Conservation (phyloP, 2,329 filamentous ascomycete species). For the Phoma herbarum region DNA sequence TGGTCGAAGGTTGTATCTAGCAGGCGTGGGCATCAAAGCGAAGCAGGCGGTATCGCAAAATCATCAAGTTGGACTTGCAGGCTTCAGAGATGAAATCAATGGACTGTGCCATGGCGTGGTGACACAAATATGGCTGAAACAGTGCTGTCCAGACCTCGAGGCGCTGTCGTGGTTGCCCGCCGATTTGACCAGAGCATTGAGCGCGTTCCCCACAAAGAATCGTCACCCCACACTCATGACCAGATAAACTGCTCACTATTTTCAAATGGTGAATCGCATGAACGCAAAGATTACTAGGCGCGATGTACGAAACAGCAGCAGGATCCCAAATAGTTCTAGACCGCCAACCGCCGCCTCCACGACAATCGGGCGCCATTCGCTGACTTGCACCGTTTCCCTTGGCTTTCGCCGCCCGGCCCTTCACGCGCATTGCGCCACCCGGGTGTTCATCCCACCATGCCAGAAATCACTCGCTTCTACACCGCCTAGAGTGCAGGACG, state of each 20-base stretch:
- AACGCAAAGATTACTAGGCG: constrained; percentile 8
- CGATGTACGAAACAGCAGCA: constrained; percentile 9
- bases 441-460: constrained; percentile 12
- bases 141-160: neutral
- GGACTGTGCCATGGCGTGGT: neutral
- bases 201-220: constrained; percentile 3
- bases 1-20: neutral
- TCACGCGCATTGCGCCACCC: constrained; percentile 25
- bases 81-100: neutral
- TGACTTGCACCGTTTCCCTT: constrained; percentile 12
- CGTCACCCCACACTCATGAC: constrained; percentile 12
- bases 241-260: neutral
- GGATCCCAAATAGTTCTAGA: constrained; percentile 4
- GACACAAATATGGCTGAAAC: constrained; percentile 13
- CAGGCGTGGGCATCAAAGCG: neutral
- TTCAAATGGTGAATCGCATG: constrained; percentile 6
- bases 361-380: constrained; percentile 17
- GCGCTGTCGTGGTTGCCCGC: neutral
- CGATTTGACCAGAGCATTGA: constrained; percentile 8
- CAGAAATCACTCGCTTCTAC: constrained; percentile 11
- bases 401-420: constrained; percentile 18
- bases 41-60: neutral
- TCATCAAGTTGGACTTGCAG: neutral
- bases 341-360: constrained; percentile 1
- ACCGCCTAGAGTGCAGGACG: constrained; percentile 16